Evolutionary conservation across 345 rosid species (phyloP).

Genomic region (Salix viminalis): DNA sequence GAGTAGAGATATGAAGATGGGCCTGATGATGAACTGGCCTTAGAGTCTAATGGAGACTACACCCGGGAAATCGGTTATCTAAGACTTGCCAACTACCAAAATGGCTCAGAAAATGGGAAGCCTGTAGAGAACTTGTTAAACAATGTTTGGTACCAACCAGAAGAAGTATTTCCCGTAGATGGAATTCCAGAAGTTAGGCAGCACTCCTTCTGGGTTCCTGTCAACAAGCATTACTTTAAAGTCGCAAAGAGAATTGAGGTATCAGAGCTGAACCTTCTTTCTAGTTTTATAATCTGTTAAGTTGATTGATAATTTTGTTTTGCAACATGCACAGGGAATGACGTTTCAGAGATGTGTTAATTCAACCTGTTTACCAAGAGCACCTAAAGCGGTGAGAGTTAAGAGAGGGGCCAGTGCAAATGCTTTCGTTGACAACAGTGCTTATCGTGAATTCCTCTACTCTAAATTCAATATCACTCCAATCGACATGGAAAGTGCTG

Average conservation of each 20-base stretch:
- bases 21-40: conserved; percentile 41
- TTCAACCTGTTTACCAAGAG: conserved; percentile 56
- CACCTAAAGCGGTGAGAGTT: conserved; percentile 45
- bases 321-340: conserved; percentile 31
- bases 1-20: conserved; percentile 60
- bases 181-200: conserved; percentile 67
- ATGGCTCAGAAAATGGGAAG: not conserved
- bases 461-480: conserved; percentile 59
- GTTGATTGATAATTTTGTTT: not conserved
- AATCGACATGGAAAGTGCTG: conserved; percentile 77
- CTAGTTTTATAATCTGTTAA: not conserved
- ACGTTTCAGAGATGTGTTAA: conserved; percentile 50
- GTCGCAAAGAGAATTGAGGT: conserved; percentile 49
- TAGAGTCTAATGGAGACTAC: conserved; percentile 66
- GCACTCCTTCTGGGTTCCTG: conserved; percentile 65
- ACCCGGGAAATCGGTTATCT: conserved; percentile 58
- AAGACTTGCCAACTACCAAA: conserved; percentile 36
- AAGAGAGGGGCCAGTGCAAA: conserved; percentile 52
- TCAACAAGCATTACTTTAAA: conserved; percentile 37
- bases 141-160: conserved; percentile 70
- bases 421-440: conserved; percentile 55
- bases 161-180: conserved; percentile 58
- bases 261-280: not conserved
- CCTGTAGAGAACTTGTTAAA: conserved; percentile 46
- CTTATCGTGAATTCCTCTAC: conserved; percentile 48